Base-by-base conservation (phyloP, 345 rosid species). In the Hirschfeldia incana region DNA sequence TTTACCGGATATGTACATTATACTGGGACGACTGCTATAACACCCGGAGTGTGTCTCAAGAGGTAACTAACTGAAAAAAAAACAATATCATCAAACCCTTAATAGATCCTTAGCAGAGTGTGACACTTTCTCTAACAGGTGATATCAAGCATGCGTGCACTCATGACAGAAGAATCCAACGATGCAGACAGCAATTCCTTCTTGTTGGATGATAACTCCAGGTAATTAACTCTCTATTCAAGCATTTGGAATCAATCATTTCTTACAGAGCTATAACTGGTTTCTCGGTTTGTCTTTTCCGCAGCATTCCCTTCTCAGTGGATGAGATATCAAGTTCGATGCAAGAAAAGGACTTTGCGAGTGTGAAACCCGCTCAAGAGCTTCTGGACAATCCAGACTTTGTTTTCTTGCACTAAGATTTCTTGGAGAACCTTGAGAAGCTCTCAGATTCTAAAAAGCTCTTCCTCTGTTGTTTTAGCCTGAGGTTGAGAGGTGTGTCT, bases 21-120 rank as follows among this genome's bases (percentile, higher is more conserved):
- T 93, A 96, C 77, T 93, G 97, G 97, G 99, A 96, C 69, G 99
- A 95, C 80, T 93, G 94, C 85, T 93, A 96, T 76, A 96, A 93
- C 75, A 96, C 99, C 70, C 82, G 93, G 82, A 96, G 98, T 68
- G 99, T 96, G 9, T 90, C 97, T 62, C 94, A 91, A 68, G 84
- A 78, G 80, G 99, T 94, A 89, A 67, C 63, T 77, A 17, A 12
- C 58, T 44, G 17, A 21, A 10, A 26, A 21, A 5, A 32, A 76
- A 3, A 8, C 27, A 1, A 64, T 10, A 65, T 53, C 30, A 27
- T 21, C 9, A 39, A 66, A 15, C 16, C 27, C 0, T 51, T 49
- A 69, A 42, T 46, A 73, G 80, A 57, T 77, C 59, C 53, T 39
- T 34, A 61, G 13, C 39, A 34, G 30, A 77, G 74, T 72, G 6